Conservation (phyloP, 441 rosid species). For the Gossypium schwendimanii region DNA sequence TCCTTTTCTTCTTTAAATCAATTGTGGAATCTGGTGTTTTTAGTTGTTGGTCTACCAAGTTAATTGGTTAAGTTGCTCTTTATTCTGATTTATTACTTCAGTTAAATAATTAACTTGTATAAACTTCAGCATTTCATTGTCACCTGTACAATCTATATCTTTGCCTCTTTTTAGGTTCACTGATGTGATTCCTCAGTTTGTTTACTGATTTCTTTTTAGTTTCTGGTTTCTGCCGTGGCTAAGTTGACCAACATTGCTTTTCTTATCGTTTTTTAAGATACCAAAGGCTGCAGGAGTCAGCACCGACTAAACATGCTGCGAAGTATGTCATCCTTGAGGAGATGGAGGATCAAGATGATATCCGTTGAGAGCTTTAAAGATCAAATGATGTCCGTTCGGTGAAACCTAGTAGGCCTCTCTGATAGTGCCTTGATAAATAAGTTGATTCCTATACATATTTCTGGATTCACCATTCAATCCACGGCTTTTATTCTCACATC, state of each 20-base stretch:
- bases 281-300: slow-evolving; percentile 47
- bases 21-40: neutral
- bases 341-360: slow-evolving; percentile 55
- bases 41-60: neutral
- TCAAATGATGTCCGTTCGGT: neutral
- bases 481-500: neutral
- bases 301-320: slow-evolving; percentile 28
- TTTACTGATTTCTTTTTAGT: neutral
- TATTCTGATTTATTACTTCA: neutral
- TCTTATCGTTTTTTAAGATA: slow-evolving; percentile 37
- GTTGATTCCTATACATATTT: neutral
- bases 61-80: neutral
- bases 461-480: neutral
- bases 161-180: neutral
- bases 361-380: slow-evolving; percentile 18
- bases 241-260: neutral
- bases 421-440: neutral
- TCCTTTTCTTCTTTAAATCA: neutral
- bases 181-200: neutral
- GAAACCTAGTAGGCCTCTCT: neutral
- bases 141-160: neutral
- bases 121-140: neutral
- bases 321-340: slow-evolving; percentile 86
- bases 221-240: neutral
- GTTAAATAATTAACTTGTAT: neutral